phyloP scores from a whole-genome alignment of 192 early-diverging fungal species.

The Coemansia javaensis region DNA sequence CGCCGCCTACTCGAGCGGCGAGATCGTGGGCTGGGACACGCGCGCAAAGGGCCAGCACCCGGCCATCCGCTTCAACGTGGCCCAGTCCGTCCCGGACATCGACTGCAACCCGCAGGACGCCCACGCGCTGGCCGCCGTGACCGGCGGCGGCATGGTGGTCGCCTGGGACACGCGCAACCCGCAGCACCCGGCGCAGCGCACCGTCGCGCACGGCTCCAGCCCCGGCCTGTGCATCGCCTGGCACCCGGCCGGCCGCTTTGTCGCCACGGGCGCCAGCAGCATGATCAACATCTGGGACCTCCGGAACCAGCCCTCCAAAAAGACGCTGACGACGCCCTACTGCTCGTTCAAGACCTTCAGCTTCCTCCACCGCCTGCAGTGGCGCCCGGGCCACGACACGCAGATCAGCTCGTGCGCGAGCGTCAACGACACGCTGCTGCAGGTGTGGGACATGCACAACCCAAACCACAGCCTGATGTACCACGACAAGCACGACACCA shows the following conservation, averaged over 20 bases:
- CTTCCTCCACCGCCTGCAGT: conserved; percentile 26
- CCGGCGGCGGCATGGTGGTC: conserved; percentile 26
- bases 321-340: conserved; percentile 15
- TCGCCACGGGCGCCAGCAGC: conserved; percentile 43
- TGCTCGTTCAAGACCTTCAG: conserved; percentile 37
- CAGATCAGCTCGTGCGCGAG: conserved; percentile 43
- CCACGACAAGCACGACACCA: conserved; percentile 31
- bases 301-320: conserved; percentile 16
- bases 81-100: conserved; percentile 24
- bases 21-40: conserved; percentile 34
- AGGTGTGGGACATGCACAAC: conserved; percentile 50
- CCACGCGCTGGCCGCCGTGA: conserved; percentile 25
- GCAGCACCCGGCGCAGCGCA: not conserved
- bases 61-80: conserved; percentile 10
- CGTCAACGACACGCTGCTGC: conserved; percentile 19
- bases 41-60: conserved; percentile 9
- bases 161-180: conserved; percentile 33
- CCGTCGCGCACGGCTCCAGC: conserved; percentile 22
- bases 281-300: conserved; percentile 51
- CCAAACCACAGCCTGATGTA: conserved; percentile 42
- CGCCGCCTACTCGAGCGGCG: conserved; percentile 24
- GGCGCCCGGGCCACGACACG: conserved; percentile 51
- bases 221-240: conserved; percentile 35
- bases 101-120: conserved; percentile 40
- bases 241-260: conserved; percentile 46